A percentile compares a stretch with the other conserved stretches of the same genome.
Evolutionary conservation across 1,284 basidiomycete species (phyloP).

Genomic region (Tilletia caries): DNA sequence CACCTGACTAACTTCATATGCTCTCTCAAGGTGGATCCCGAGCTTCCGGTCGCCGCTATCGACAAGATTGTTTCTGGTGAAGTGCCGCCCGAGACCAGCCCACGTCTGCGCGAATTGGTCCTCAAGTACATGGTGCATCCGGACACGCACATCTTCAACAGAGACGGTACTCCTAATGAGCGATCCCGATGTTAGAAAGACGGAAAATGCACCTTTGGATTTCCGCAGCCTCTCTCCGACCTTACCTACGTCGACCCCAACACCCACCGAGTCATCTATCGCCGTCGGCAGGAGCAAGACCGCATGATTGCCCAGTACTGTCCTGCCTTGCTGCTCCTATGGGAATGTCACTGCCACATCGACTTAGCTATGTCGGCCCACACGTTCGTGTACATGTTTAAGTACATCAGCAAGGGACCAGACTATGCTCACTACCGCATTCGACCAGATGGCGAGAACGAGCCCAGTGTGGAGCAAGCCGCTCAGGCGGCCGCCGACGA

Average conservation of each 20-base stretch:
- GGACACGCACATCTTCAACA: neutral
- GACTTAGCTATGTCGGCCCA: neutral
- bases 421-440: neutral
- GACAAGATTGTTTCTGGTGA: neutral
- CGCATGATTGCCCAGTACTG: neutral
- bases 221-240: neutral
- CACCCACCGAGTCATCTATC: neutral
- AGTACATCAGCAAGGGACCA: neutral
- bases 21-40: neutral
- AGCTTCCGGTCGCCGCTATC: neutral
- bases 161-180: neutral
- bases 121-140: neutral
- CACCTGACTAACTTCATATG: neutral
- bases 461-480: neutral
- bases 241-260: neutral
- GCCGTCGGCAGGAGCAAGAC: neutral
- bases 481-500: neutral
- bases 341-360: neutral
- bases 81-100: neutral
- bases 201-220: neutral
- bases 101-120: neutral
- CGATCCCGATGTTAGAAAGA: neutral
- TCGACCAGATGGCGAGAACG: neutral
- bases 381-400: neutral
- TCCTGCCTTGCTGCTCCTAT: neutral